These are phyloP conservation scores for Naganishia onofrii DNA, from an alignment of 768 basidiomycete species.

Conservation along the genomic window DNA sequence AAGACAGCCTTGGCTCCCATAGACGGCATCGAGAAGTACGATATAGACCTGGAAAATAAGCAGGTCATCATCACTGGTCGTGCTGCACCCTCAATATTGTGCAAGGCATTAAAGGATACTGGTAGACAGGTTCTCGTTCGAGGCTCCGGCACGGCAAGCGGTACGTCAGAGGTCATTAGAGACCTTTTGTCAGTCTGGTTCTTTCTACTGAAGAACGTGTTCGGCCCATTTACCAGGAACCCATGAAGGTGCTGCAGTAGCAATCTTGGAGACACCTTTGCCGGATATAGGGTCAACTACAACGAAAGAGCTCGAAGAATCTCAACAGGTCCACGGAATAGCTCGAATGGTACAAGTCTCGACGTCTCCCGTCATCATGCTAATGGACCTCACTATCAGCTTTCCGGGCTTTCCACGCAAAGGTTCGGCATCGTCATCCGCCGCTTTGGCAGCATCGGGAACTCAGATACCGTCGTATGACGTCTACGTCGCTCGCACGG, in stretches of 20 bases:
- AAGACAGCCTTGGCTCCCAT: constrained; percentile 38
- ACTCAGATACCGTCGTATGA: constrained; percentile 34
- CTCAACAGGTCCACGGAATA: constrained; percentile 52
- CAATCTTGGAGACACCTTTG: constrained; percentile 51
- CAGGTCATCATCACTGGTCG: constrained; percentile 48
- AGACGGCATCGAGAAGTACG: constrained; percentile 47
- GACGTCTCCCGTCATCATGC: constrained; percentile 39
- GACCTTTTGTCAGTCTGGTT: not conserved
- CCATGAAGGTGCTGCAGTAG: constrained; percentile 44
- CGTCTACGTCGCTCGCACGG: constrained; percentile 47
- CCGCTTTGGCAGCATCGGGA: not conserved
- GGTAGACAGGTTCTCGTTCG: constrained; percentile 31
- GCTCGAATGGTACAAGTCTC: constrained; percentile 50
- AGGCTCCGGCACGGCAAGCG: constrained; percentile 28
- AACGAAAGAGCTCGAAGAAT: constrained; percentile 32
- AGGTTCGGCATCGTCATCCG: not conserved
- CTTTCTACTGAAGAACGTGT: not conserved
- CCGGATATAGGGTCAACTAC: constrained; percentile 39
- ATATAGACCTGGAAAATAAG: constrained; percentile 49
- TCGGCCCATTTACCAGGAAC: constrained; percentile 17
- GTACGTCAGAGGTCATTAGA: constrained; percentile 5
- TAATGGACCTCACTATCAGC: constrained; percentile 50
- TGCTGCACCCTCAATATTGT: constrained; percentile 29
- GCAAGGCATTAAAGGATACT: constrained; percentile 30
- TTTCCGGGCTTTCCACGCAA: constrained; percentile 40